Evolutionary conservation across 2,329 filamentous ascomycete species (phyloP).

Genomic region (Magnaporthiopsis poae): DNA sequence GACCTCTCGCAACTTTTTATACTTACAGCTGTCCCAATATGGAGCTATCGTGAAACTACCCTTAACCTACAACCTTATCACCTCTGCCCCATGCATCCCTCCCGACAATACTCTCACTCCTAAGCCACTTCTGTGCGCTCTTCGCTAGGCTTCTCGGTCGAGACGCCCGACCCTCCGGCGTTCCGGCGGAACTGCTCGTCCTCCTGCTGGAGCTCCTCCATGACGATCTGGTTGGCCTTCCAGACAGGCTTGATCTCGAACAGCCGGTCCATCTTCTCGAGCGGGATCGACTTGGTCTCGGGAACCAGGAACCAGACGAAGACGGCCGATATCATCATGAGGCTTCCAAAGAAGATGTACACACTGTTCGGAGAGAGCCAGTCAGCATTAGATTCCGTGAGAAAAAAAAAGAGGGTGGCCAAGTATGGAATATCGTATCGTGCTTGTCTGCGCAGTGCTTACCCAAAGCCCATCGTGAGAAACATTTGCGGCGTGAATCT

Average conservation of each 20-base stretch:
- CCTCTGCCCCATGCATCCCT: neutral
- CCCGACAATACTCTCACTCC: neutral
- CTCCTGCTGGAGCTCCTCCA: constrained; percentile 29
- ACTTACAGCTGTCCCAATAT: neutral
- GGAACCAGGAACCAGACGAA: constrained; percentile 56
- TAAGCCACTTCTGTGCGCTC: neutral
- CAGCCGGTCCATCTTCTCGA: constrained; percentile 55
- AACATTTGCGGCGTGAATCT: constrained; percentile 61
- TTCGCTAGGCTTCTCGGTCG: neutral
- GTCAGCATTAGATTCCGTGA: neutral
- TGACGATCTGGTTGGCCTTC: constrained; percentile 32
- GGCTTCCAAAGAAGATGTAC: constrained; percentile 58
- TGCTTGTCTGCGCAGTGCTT: neutral
- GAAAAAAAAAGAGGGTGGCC: constrained; percentile 31
- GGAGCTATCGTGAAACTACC: neutral
- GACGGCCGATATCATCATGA: constrained; percentile 47
- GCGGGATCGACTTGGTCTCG: constrained; percentile 56
- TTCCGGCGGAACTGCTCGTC: constrained; percentile 7
- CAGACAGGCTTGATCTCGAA: constrained; percentile 41
- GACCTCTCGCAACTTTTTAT: neutral
- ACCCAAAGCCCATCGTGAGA: constrained; percentile 1
- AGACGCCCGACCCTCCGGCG: neutral
- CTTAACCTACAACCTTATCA: too few species aligned
- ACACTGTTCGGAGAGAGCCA: constrained; percentile 43
- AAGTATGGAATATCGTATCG: neutral